phyloP scores from a whole-genome alignment of 108 stramenopile species.

The Fragilaria radians region DNA sequence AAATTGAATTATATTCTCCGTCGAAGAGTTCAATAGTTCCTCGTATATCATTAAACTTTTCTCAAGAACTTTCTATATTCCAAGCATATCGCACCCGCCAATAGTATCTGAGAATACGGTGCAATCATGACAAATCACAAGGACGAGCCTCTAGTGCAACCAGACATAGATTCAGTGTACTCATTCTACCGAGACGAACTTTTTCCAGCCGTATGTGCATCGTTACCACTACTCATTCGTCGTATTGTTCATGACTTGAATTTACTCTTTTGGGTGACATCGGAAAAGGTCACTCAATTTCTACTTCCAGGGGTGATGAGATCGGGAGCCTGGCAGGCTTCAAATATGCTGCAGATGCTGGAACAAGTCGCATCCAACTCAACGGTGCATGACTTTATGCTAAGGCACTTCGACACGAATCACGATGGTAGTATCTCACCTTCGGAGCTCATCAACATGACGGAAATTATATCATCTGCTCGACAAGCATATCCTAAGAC shows the following conservation, averaged over 20 bases:
- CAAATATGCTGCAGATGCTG: slow-evolving; percentile 22
- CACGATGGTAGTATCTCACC: slow-evolving; percentile 28
- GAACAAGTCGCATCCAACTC: slow-evolving; percentile 18
- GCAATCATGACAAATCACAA: too few relatives aligned
- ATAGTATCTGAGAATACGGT: too few relatives aligned
- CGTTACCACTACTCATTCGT: slow-evolving; percentile 33
- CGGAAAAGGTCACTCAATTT: slow-evolving; percentile 26
- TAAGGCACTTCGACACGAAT: slow-evolving; percentile 23
- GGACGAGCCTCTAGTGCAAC: too few relatives aligned
- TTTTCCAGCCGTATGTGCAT: slow-evolving; percentile 41
- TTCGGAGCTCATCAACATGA: slow-evolving; percentile 28
- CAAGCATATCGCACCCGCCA: too few relatives aligned
- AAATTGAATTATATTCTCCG: too few relatives aligned
- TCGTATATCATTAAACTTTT: too few relatives aligned
- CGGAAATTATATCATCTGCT: slow-evolving; percentile 16
- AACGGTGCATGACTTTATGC: slow-evolving; percentile 17
- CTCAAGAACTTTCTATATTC: too few relatives aligned
- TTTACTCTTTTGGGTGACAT: not conserved
- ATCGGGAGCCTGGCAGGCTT: not conserved
- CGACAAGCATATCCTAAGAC: slow-evolving; percentile 1
- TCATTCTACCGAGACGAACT: slow-evolving; percentile 42
- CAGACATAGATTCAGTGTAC: slow-evolving; percentile 35
- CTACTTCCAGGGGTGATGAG: slow-evolving; percentile 34
- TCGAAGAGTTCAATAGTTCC: too few relatives aligned
- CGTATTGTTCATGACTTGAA: slow-evolving; percentile 28